Percentiles rank a stretch among this genome's conserved stretches.
These are phyloP conservation scores for Xylaria palmicola DNA, from an alignment of 495 filamentous ascomycete species.

Conservation along the genomic window DNA sequence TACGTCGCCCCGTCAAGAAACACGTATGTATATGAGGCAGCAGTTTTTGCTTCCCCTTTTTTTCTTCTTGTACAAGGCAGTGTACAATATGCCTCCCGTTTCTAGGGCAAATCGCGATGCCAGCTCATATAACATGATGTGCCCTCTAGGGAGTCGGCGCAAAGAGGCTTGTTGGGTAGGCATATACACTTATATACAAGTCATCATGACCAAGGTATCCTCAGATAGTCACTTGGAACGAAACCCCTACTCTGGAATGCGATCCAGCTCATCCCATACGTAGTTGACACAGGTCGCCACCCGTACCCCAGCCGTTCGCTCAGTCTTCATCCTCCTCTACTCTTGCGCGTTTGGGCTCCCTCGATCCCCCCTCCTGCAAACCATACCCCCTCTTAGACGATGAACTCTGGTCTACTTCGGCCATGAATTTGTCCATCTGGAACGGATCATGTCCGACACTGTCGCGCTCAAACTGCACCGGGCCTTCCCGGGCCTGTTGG, in stretches of 20 bases:
- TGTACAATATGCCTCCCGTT: no score
- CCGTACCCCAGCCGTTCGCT: background rate
- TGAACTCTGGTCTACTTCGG: conserved; percentile 64
- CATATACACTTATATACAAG: no score
- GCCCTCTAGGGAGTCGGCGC: no score
- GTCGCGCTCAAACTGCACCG: conserved; percentile 98
- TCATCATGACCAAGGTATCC: no score
- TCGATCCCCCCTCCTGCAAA: conserved; percentile 70
- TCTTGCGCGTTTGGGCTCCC: conserved; percentile 71
- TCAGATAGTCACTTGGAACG: no score
- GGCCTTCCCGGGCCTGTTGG: conserved; percentile 70
- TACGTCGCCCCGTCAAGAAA: no score
- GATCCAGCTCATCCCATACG: background rate
- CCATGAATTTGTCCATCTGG: conserved; percentile 88
- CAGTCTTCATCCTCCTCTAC: conserved; percentile 70
- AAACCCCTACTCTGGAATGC: background rate
- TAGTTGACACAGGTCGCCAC: background rate
- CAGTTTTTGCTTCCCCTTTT: no score
- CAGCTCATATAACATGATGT: no score
- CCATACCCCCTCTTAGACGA: conserved; percentile 78
- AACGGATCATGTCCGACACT: conserved; percentile 71
- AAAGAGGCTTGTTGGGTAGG: no score
- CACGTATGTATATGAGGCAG: no score
- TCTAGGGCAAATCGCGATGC: no score
- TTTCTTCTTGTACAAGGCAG: no score